Evolutionary conservation across 2,329 filamentous ascomycete species (phyloP).

Genomic region (Penicillium sp.): DNA sequence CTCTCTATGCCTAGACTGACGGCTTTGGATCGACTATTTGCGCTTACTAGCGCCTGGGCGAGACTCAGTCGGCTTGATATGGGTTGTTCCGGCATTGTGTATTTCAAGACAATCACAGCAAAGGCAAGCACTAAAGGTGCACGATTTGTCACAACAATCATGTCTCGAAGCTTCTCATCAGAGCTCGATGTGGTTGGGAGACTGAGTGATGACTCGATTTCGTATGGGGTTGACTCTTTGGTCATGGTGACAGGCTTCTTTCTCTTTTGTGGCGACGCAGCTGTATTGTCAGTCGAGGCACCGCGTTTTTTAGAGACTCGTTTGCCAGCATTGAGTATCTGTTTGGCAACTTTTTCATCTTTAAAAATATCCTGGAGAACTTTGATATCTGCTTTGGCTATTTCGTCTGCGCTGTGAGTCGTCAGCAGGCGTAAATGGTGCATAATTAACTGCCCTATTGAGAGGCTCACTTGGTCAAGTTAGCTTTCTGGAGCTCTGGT

Average conservation of each 20-base stretch:
- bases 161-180: slow-evolving; percentile 61
- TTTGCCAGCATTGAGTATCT: slow-evolving; percentile 60
- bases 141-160: slow-evolving; percentile 70
- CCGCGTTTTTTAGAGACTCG: slow-evolving; percentile 57
- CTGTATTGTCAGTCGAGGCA: slow-evolving; percentile 36
- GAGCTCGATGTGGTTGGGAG: slow-evolving; percentile 39
- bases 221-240: slow-evolving; percentile 27
- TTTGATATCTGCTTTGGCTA: slow-evolving; percentile 52
- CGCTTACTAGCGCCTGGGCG: slow-evolving; percentile 79
- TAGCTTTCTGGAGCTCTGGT: slow-evolving; percentile 54
- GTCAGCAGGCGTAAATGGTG: slow-evolving; percentile 9
- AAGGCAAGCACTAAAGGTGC: slow-evolving; percentile 83
- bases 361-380: slow-evolving; percentile 46
- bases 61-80: slow-evolving; percentile 80
- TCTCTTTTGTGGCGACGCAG: slow-evolving; percentile 43
- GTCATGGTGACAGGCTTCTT: slow-evolving; percentile 17
- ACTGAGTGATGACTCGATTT: slow-evolving; percentile 37
- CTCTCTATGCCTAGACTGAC: slow-evolving; percentile 71
- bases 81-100: slow-evolving; percentile 84
- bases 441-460: background rate
- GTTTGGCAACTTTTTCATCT: slow-evolving; percentile 59
- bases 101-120: slow-evolving; percentile 69
- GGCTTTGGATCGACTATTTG: slow-evolving; percentile 76
- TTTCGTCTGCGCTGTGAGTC: slow-evolving; percentile 37
- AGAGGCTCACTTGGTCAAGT: slow-evolving; percentile 44